These are phyloP conservation scores for Geotrichum macrosporum DNA, from an alignment of 1,139 yeast species.

Conservation along the genomic window DNA sequence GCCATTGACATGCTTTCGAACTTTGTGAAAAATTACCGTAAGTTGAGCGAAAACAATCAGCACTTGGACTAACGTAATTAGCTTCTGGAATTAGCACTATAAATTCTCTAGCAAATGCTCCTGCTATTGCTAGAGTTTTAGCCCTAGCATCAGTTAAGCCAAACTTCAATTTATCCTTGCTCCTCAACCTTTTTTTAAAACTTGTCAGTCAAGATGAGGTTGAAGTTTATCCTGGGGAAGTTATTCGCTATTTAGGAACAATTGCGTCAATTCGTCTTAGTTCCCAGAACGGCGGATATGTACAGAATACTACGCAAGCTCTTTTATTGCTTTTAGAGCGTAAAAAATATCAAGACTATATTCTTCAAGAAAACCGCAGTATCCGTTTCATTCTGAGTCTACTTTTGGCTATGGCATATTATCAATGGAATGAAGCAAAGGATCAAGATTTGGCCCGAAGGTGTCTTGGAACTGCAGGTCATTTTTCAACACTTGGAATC, in stretches of 20 bases:
- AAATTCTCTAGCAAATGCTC: background rate
- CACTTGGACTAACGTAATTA: background rate
- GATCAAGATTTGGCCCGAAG: background rate
- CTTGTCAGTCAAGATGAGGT: conserved; percentile 1
- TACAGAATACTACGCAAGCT: background rate
- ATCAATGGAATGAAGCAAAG: background rate
- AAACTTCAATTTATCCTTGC: background rate
- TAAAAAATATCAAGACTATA: background rate
- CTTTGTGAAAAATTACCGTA: background rate
- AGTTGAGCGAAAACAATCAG: background rate
- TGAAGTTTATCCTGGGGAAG: background rate
- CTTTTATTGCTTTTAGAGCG: background rate
- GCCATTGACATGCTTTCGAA: background rate
- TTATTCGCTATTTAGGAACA: background rate
- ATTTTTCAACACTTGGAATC: background rate
- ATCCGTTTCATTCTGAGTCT: background rate
- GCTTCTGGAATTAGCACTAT: background rate
- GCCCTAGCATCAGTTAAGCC: background rate
- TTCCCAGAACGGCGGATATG: background rate
- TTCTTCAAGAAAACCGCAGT: background rate
- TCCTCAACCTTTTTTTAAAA: background rate
- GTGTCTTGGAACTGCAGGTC: conserved; percentile 2
- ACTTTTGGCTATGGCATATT: background rate
- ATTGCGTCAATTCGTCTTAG: background rate
- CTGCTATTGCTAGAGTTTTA: background rate